These are phyloP conservation scores for Rhodosporidiobolus sp. DNA, from an alignment of 768 basidiomycete species.

Conservation along the genomic window DNA sequence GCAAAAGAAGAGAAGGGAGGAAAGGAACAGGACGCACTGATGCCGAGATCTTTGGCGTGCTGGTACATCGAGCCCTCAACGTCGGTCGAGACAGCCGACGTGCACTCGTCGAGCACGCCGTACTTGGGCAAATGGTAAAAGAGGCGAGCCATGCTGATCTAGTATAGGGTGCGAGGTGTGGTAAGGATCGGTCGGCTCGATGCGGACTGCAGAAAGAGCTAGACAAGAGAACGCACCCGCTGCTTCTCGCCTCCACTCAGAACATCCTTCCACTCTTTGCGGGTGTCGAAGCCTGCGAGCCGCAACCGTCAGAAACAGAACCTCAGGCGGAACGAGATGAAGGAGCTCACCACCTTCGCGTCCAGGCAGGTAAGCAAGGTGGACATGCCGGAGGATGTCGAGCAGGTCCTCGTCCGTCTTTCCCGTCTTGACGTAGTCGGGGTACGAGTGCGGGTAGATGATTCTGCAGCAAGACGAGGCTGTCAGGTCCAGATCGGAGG, in stretches of 20 bases:
- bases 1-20: background rate
- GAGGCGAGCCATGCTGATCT: conserved; percentile 90
- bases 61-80: conserved; percentile 96
- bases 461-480: conserved; percentile 51
- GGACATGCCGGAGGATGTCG: conserved; percentile 73
- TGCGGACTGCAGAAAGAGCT: background rate
- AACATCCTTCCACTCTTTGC: conserved; percentile 96
- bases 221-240: conserved; percentile 55
- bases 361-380: conserved; percentile 75
- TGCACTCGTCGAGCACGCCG: conserved; percentile 87
- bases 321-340: fast-evolving
- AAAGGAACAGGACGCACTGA: conserved; percentile 55
- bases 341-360: conserved; percentile 68
- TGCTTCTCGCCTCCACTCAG: conserved; percentile 90
- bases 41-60: conserved; percentile 78
- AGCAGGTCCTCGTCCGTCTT: conserved; percentile 67
- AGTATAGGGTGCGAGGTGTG: no score
- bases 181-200: background rate
- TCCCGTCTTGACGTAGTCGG: conserved; percentile 62
- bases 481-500: background rate
- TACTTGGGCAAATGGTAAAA: conserved; percentile 83
- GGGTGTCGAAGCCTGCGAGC: conserved; percentile 56
- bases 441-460: conserved; percentile 85
- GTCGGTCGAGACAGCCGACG: conserved; percentile 90
- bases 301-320: conserved; percentile 41